Evolutionary conservation across 2,329 filamentous ascomycete genomes (phyloP).

Genomic region (Diaporthe citri): DNA sequence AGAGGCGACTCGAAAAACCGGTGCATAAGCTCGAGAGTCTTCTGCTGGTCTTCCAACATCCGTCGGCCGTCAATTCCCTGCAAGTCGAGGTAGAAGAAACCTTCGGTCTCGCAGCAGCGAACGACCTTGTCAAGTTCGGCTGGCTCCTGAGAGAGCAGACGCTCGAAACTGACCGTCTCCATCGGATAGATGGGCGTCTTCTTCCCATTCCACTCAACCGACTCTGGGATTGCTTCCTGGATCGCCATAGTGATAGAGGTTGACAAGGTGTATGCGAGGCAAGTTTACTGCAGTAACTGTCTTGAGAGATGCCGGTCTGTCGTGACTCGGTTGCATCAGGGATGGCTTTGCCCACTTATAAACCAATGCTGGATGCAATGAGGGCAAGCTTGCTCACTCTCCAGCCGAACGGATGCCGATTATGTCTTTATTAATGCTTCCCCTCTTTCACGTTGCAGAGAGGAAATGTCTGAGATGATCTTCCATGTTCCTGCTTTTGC

Average conservation of each 20-base stretch:
- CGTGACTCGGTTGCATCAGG: not conserved
- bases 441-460: conserved; percentile 23
- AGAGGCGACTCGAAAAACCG: conserved; percentile 66
- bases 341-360: not conserved
- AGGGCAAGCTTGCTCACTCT: not conserved
- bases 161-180: conserved; percentile 64
- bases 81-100: conserved; percentile 69
- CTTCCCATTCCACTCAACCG: conserved; percentile 63
- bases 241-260: conserved; percentile 50
- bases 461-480: not conserved
- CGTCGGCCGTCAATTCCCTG: conserved; percentile 65
- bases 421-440: not conserved
- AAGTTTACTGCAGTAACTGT: not conserved
- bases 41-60: conserved; percentile 64
- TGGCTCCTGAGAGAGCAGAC: conserved; percentile 66
- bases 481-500: not conserved
- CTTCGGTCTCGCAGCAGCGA: conserved; percentile 61
- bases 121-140: conserved; percentile 65
- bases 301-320: not conserved
- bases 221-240: conserved; percentile 55
- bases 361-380: not conserved
- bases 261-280: not conserved
- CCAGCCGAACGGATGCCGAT: not conserved
- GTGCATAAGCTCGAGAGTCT: conserved; percentile 66
- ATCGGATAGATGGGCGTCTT: conserved; percentile 55